Evolutionary conservation across 257 asterid genomes (phyloP).

Genomic region (Henckelia pumila): DNA sequence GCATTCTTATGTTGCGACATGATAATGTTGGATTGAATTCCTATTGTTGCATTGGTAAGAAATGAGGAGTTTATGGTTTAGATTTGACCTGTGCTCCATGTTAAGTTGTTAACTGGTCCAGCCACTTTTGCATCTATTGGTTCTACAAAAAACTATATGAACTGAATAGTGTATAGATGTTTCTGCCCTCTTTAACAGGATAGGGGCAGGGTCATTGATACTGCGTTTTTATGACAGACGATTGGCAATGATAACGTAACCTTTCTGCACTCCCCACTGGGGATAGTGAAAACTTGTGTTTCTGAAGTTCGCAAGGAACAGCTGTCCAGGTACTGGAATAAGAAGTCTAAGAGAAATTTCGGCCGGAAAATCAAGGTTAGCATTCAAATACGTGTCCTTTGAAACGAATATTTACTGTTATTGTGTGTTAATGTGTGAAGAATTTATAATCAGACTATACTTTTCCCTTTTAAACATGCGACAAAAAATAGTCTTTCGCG

Average conservation of each 20-base stretch:
- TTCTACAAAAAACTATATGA: constrained; percentile 26
- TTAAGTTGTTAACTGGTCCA: constrained; percentile 2
- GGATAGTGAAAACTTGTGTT: constrained; percentile 36
- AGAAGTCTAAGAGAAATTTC: constrained; percentile 81
- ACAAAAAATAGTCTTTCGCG: background rate
- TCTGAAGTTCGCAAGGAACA: constrained; percentile 76
- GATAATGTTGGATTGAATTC: background rate
- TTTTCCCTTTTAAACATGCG: background rate
- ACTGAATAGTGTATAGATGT: constrained; percentile 50
- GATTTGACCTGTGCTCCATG: background rate
- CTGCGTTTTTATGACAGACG: constrained; percentile 71
- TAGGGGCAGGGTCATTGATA: constrained; percentile 49
- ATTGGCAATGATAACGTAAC: constrained; percentile 48
- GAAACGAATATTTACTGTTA: background rate
- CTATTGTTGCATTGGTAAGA: background rate
- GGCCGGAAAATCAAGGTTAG: constrained; percentile 84
- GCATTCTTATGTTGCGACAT: background rate
- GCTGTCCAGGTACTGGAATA: constrained; percentile 79
- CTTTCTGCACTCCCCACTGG: constrained; percentile 41
- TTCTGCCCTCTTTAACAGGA: constrained; percentile 53
- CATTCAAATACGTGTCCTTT: background rate
- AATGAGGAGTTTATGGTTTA: background rate
- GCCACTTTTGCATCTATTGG: constrained; percentile 19
- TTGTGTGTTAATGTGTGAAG: background rate
- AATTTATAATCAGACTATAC: background rate